Evolutionary conservation across 2,329 filamentous ascomycete species (phyloP), one percentile per base, ranked within the genome.

Genomic region (Aureobasidium uvarum): DNA sequence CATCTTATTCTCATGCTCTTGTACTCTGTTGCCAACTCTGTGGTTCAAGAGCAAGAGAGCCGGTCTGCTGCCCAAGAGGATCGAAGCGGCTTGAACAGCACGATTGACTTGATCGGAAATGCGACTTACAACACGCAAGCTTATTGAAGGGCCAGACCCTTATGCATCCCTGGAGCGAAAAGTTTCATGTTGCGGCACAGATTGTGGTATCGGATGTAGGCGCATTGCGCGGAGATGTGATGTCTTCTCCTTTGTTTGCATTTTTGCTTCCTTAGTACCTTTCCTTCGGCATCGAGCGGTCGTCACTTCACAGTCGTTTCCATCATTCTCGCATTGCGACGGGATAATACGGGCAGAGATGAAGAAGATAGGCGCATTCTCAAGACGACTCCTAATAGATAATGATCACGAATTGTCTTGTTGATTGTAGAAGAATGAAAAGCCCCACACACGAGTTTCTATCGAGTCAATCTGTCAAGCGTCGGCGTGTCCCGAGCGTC

Each of bases 11-110:
- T 78, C 77, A 11, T 78, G 77, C 59, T 81, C 79, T 13, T 76
- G 72, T 62, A 70, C 78, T 11, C 73, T 82, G 36, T 71, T 83
- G 66, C 80, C 80, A 1, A 80, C 79, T 23, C 75, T 82, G 36
- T 82, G 77, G 74, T 77, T 79, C 73, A 82, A 82, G 77, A 78
- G 77, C 70, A 81, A 78, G 75, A 81, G 78, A 75, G 76, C 75
- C 54, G 73, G 70, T 31, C 51, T 66, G 20, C 38, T 66, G 18
- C 60, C 60, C 28, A 43, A 18, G 18, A 63, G 54, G 60, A 45
- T 41, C n/a, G 56, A 60, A 20, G 58, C 45, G 14, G 58, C 58
- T 14, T 62, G 41, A 45, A 46, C n/a, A 18, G 8, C 16, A 20
- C 18, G 4, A 11, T 33, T 8, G 23, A 58, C 8, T 36, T 18